Evolutionary conservation across 495 filamentous ascomycete species (phyloP), one percentile per base, ranked within the genome.

Genomic region (Penicillium pulvis): DNA sequence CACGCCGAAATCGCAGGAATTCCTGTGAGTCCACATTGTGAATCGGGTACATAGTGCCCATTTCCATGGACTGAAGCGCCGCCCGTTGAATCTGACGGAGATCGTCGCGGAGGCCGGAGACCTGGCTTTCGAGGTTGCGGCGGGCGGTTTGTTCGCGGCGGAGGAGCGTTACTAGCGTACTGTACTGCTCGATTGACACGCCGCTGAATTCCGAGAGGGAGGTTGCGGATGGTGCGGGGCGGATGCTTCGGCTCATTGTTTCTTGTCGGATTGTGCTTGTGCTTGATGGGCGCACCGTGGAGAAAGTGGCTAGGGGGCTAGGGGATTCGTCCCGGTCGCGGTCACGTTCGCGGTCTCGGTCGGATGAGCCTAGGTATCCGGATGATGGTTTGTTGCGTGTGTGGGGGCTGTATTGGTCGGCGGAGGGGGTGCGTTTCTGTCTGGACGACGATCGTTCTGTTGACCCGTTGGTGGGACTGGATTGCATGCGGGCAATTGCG

Each of bases 141-240:
- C 83, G 80, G 1, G 83, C 82, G 6, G 74, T 78, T 53, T 85
- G 81, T 55, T 86, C 83, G 30, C 81, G 76, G 8, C 82, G 79
- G 19, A 86, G 71, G 0, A 84, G 72, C n/a, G 75, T 77, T 28
- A 85, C 74, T 10, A 86, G 69, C 0, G 80, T 78, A 56, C 75
- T 83, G 62, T 84, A 85, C 51, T 86, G 81, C 52, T 83, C 81
- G 44, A 84, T 76, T 14, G 80, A 84, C 39, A 86, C 75, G 19
- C 66, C 70, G 26, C 67, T 54, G 31, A 64, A 64, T 28, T 79
- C 72, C 16, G 53, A 65, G 19, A 75, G 35, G 0, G 75, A 75
- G 6, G 67, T 67, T 6, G 66, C 55, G 1, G 77, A 77, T 4
- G 73, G 66, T 7, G 69, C 61, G 17, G 62, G 55, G 52, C 71